A percentile compares a stretch with the other conserved stretches of the same genome.
phyloP scores from a whole-genome alignment of 306 rosid species.

The Psophocarpus tetragonolobus region DNA sequence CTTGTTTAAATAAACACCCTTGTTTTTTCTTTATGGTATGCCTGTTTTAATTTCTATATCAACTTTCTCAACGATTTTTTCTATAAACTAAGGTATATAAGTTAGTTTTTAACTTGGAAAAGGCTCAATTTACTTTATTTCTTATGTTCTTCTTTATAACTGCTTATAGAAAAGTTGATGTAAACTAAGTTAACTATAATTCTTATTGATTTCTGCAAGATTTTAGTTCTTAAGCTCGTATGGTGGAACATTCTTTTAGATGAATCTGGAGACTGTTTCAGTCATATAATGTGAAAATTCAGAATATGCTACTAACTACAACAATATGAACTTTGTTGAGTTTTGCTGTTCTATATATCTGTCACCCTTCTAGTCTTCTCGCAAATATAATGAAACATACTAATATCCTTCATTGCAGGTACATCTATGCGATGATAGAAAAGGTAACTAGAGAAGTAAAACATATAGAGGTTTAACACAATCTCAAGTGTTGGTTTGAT shows the following conservation, averaged over 20 bases:
- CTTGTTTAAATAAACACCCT: constrained; percentile 34
- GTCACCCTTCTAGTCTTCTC: not conserved
- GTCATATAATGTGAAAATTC: not conserved
- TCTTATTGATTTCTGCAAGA: not conserved
- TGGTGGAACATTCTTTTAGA: constrained; percentile 9
- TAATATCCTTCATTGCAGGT: not conserved
- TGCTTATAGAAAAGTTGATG: too few relatives aligned
- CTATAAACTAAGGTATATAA: too few relatives aligned
- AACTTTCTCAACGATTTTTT: too few relatives aligned
- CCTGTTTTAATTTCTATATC: not conserved
- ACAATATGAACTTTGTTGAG: not conserved
- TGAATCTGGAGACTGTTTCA: constrained; percentile 9
- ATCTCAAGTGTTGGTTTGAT: not conserved
- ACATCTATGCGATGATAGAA: not conserved
- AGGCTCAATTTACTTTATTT: too few relatives aligned
- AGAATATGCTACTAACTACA: not conserved
- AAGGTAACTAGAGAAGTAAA: not conserved
- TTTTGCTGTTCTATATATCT: not conserved
- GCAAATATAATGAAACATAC: not conserved
- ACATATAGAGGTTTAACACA: not conserved
- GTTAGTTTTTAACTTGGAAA: too few relatives aligned
- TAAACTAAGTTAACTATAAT: not conserved
- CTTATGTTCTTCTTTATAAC: too few relatives aligned
- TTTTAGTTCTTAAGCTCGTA: not conserved
- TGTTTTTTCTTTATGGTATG: not conserved